Conservation (phyloP, 2,329 filamentous ascomycete genomes). For the Pseudonectria foliicola region DNA sequence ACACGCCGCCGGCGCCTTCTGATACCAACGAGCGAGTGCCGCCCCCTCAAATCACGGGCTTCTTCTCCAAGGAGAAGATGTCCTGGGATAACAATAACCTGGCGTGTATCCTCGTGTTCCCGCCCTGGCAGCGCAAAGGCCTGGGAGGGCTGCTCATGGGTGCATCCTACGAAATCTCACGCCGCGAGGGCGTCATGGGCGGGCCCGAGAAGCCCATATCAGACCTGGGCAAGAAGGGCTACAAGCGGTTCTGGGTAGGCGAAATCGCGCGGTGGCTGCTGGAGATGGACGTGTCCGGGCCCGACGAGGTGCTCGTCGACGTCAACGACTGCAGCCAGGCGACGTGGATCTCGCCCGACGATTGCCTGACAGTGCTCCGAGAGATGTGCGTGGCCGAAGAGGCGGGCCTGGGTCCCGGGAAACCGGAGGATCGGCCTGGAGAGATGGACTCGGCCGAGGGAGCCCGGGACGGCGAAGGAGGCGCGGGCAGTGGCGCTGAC, state of each 20-base stretch:
- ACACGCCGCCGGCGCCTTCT: conserved; percentile 41
- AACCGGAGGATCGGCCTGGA: conserved; percentile 16
- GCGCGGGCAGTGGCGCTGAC: conserved; percentile 4
- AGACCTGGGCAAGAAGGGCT: conserved; percentile 74
- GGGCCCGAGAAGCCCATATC: conserved; percentile 93
- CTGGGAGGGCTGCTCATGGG: conserved; percentile 87
- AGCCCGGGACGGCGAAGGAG: conserved; percentile 16
- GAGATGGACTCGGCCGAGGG: conserved; percentile 9
- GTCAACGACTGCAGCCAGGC: conserved; percentile 65
- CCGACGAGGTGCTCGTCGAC: conserved; percentile 47
- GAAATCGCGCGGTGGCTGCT: conserved; percentile 70
- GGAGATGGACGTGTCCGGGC: conserved; percentile 31
- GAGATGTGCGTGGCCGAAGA: conserved; percentile 70
- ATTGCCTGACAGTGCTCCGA: conserved; percentile 69
- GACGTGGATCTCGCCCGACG: conserved; percentile 80
- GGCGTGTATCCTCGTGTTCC: conserved; percentile 92
- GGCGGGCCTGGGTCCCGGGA: conserved; percentile 40
- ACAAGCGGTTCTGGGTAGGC: conserved; percentile 78
- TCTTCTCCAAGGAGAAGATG: conserved; percentile 98
- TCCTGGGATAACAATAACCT: conserved; percentile 99
- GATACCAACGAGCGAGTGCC: conserved; percentile 23
- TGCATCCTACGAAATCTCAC: conserved; percentile 85
- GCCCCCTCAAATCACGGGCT: conserved; percentile 62
- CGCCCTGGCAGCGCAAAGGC: conserved; percentile 88
- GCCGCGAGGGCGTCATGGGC: conserved; percentile 73